Base-by-base conservation (phyloP, 2,329 filamentous ascomycete genomes). In the Aspergillus spinulosporus region DNA sequence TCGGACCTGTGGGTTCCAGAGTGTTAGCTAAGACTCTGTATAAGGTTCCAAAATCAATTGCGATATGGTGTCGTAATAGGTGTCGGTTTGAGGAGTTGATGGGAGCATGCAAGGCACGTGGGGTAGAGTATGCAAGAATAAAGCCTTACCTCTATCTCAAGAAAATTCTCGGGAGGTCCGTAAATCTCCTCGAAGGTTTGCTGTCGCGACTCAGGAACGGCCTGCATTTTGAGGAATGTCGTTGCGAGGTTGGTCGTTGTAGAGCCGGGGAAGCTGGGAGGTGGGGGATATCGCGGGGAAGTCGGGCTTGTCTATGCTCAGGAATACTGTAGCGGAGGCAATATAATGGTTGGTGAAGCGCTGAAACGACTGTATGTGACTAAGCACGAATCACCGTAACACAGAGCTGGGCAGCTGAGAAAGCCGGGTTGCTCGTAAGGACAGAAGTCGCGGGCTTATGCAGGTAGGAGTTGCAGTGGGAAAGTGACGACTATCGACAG, bases 171-270 rank as follows among this genome's bases (percentile, higher is more conserved):
- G 4, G 94, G 94, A 47, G 93, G 91, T 11, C 92, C 94, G 76
- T 99, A 99, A 74, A 97, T 96, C 82, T 99, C 94, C 78, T 99
- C 94, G 72, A 97, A 97, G 71, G 89, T 94, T 81, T 99, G 94
- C 77, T 90, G 86, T 68, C 92, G 89, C 65, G 89, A 78, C 63
- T 86, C 83, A 46, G 84, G 84, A 66, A 87, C 79, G 57, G 83
- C 82, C 74, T 86, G 83, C 84, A 87, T 87, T 48, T 57, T 57
- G 12, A 28, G 31, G 44, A 7, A 9, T 28, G 4, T n/a, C 31
- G 14, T n/a, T 12, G 39, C 5, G 39, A 36, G 26, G 6, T 12
- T 48, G 21, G 43, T 15, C n/a, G 46, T 31, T 6, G 15, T 12
- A 14, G 11, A 39, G 5, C 36, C 39, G 54, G 34, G 54, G 45